These are phyloP conservation scores for Cryptosporidium andersoni DNA, from an alignment of 169 alveolate genomes.

Conservation along the genomic window DNA sequence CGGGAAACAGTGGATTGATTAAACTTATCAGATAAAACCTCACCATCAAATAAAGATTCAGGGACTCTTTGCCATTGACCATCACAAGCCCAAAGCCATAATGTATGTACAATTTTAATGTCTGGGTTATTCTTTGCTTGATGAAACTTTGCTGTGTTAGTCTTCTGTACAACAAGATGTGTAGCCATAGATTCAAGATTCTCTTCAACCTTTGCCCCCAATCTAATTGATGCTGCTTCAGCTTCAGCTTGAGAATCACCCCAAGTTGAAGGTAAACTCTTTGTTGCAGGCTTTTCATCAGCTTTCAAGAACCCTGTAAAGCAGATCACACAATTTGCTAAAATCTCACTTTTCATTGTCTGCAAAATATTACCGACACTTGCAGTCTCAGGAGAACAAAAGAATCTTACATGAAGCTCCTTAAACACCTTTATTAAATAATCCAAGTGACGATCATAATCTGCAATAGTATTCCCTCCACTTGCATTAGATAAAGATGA, in stretches of 20 bases:
- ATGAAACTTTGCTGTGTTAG: constrained; percentile 86
- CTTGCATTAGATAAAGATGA: constrained; percentile 65
- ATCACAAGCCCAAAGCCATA: constrained; percentile 90
- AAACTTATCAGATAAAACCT: constrained; percentile 84
- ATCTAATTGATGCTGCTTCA: constrained; percentile 84
- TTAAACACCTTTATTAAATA: constrained; percentile 84
- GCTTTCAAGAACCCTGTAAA: constrained; percentile 88
- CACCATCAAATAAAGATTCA: constrained; percentile 84
- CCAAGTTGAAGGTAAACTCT: constrained; percentile 78
- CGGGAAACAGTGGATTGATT: constrained; percentile 85
- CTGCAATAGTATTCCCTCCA: constrained; percentile 77
- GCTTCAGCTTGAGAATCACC: constrained; percentile 89
- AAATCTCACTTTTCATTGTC: constrained; percentile 79
- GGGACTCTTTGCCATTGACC: constrained; percentile 84
- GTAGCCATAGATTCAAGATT: constrained; percentile 84
- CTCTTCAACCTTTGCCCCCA: constrained; percentile 85
- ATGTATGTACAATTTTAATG: constrained; percentile 86
- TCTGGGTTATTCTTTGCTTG: constrained; percentile 79
- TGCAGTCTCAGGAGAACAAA: constrained; percentile 83
- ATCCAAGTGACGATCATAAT: constrained; percentile 87
- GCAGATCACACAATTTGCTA: constrained; percentile 83
- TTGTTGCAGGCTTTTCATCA: constrained; percentile 80
- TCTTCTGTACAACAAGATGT: constrained; percentile 89
- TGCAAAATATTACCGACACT: constrained; percentile 85
- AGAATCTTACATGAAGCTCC: constrained; percentile 84